Evolutionary conservation across 441 rosid genomes (phyloP), one percentile per base, ranked within the genome.

Genomic region (Euphorbia corollata): DNA sequence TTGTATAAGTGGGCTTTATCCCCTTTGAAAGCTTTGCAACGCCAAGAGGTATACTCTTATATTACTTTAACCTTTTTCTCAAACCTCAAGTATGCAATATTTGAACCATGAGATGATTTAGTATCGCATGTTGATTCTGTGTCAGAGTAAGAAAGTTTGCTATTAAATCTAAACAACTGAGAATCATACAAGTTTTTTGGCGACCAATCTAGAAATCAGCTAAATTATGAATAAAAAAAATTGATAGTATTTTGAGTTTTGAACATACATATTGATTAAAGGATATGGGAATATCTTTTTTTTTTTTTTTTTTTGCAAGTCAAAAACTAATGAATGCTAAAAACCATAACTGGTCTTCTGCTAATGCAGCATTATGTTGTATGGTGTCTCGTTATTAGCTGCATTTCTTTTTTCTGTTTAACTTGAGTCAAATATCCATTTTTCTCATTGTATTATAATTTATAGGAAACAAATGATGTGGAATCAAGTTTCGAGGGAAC

Each of bases 1-100:
- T 81, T 94, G 62, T 94, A 94, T 78, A 91, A 94, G 72, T 94
- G 99, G 99, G 99, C 99, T 61, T 77, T 91, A 73, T 91, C 98
- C 69, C 98, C 97, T 63, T 80, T 94, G 56, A 94, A 94, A 76
- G 99, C 99, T 67, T 88, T 94, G 90, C 99, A 91, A 80, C 96
- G 97, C 67, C 99, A 94, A 72, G 88, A 94, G 97, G 99, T 94
- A 85, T 8, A 41, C 13, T 41, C 3, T 41, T 41, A 1, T 41
- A 4, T 41, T 41, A 4, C 15, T 41, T 41, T 75, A 36, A 8
- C 69, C 73, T 45, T 38, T 30, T 27, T 67, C 55, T 74, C 63
- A 5, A 22, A 59, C 59, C 45, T 39, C 41, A 36, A 5, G 41
- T 36, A 36, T 36, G 41, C 41, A 36, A 36, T 36, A 36, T 5